phyloP scores from a whole-genome alignment of 345 rosid species.

The Corymbia maculata region DNA sequence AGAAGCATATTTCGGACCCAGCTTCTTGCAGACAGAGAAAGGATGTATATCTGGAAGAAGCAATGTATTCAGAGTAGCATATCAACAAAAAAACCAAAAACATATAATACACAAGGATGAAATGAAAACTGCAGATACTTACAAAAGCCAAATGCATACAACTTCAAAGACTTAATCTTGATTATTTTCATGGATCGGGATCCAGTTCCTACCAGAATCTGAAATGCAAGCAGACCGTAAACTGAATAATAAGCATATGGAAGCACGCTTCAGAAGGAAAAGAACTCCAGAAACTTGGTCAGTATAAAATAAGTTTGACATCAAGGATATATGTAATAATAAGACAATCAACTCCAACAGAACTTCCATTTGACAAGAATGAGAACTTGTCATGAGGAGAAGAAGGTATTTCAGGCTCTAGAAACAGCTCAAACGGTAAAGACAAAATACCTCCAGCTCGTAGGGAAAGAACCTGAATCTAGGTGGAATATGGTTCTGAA shows the following conservation, averaged over 20 bases:
- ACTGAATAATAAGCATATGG: background rate
- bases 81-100: background rate
- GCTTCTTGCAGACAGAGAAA: conserved; percentile 63
- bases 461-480: background rate
- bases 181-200: conserved; percentile 78
- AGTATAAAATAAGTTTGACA: background rate
- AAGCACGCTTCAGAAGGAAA: background rate
- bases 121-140: conserved; percentile 32
- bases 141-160: conserved; percentile 95
- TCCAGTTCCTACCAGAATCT: conserved; percentile 98
- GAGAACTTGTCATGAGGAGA: background rate
- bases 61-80: background rate
- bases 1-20: conserved; percentile 72
- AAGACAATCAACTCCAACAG: background rate
- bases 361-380: background rate
- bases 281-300: background rate
- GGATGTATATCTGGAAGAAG: conserved; percentile 62
- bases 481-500: background rate
- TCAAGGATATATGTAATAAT: background rate
- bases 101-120: background rate
- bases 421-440: background rate
- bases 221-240: conserved; percentile 4
- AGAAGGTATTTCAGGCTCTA: background rate
- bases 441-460: background rate
- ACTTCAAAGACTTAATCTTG: conserved; percentile 66